Conservation (phyloP, 768 basidiomycete species). For the Mycena filopes region DNA sequence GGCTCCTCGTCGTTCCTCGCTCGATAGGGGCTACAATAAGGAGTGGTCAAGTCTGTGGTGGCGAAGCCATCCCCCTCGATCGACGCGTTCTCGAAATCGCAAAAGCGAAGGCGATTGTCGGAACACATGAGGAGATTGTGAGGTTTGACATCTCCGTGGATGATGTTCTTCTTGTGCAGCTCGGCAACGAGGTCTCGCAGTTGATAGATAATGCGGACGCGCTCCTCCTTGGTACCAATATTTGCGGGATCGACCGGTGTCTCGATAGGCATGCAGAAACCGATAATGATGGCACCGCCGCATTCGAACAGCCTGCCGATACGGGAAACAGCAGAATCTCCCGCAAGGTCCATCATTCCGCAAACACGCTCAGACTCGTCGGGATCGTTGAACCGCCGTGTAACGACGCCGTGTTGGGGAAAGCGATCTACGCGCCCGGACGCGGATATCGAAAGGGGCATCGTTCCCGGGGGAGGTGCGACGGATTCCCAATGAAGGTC, state of each 20-base stretch:
- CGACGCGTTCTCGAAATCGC: conserved; percentile 14
- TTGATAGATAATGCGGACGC: conserved; percentile 2
- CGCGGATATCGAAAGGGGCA: neutral
- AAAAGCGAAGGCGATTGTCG: neutral
- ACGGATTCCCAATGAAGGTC: neutral
- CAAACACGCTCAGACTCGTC: conserved; percentile 4
- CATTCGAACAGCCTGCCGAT: conserved; percentile 2
- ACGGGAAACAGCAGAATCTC: neutral
- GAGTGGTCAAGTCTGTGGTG: neutral
- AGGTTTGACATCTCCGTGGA: conserved; percentile 18
- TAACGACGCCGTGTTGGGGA: neutral
- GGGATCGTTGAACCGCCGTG: neutral
- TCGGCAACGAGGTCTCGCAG: conserved; percentile 1
- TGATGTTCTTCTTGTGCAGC: neutral
- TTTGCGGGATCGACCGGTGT: neutral
- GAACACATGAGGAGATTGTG: conserved; percentile 11
- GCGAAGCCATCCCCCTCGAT: conserved; percentile 12
- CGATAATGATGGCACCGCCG: neutral
- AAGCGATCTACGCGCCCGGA: neutral
- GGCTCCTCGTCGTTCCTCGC: neutral
- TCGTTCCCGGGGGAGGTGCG: neutral
- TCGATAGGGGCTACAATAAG: conserved; percentile 3
- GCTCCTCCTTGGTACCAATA: neutral
- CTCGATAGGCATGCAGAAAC: conserved; percentile 4
- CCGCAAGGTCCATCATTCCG: neutral